Base-by-base conservation (phyloP, 208 protist species). In the Trypanosomatidae sp. region DNA sequence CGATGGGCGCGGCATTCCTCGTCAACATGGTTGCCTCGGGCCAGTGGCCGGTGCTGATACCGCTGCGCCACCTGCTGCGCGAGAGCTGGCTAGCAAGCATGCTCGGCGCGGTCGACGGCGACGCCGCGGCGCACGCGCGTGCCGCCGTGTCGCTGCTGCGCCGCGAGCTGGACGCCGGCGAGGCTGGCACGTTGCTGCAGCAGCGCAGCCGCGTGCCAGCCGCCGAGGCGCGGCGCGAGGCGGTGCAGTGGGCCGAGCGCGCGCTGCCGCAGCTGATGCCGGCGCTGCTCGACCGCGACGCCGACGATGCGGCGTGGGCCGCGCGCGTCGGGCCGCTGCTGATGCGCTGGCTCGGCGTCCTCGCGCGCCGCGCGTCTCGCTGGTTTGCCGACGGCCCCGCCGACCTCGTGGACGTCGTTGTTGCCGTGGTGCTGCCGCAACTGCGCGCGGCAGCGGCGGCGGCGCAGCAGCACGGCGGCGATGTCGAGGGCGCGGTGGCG, bases 341-440 rank as follows among this genome's bases (percentile, higher is more conserved):
- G 18, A 13, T 37, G 13, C 38, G 24, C 3, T 15, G 25, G 6
- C 26, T 54, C 6, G 38, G 24, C 8, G 15, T 28, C 4, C 33
- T 22, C 13, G 35, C 16, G 28, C 23, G 16, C 7, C 37, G 39
- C 30, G 26, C 33, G 21, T 2, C 2, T 2, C 37, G 18, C 20
- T 54, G 48, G 37, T 30, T 54, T n/a, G 43, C 23, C 19, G 6
- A 33, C 7, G 37, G 48, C 37, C 21, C n/a, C 20, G 39, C 37
- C 19, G 48, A 16, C 15, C 39, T 43, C 6, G 7, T 41, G 35
- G 26, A 5, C 26, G 26, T 10, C 26, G 26, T 10, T 5, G 6
- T 30, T 5, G 5, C 26, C 6, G 5, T 10, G 26, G 6, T 10
- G 6, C n/a, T n/a, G n/a, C n/a, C n/a, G n/a, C n/a, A n/a, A n/a